Conservation (phyloP, 2,329 filamentous ascomycete genomes). For the Hortaea sp. region DNA sequence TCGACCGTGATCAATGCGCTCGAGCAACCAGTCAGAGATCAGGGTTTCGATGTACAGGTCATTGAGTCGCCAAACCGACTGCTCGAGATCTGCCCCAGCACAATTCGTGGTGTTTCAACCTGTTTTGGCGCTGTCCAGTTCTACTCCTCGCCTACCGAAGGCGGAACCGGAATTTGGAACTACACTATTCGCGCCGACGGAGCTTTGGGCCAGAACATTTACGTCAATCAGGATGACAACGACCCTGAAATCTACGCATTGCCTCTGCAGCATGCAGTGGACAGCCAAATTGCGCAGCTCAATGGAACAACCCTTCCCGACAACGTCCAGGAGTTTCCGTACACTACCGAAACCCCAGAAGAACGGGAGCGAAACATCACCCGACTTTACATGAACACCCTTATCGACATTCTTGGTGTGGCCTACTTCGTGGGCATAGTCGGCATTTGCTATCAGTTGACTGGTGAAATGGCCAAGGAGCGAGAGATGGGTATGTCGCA, state of each 20-base stretch:
- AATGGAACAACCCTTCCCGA: constrained; percentile 34
- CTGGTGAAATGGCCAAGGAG: constrained; percentile 76
- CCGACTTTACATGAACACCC: constrained; percentile 57
- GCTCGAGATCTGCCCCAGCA: constrained; percentile 49
- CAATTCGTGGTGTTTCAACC: constrained; percentile 50
- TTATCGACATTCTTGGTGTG: constrained; percentile 68
- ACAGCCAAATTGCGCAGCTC: constrained; percentile 55
- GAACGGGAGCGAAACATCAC: constrained; percentile 59
- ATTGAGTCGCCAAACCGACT: constrained; percentile 49
- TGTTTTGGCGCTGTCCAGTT: constrained; percentile 71
- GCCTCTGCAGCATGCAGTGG: constrained; percentile 70
- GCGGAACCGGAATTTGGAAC: constrained; percentile 61
- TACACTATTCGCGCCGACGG: constrained; percentile 75
- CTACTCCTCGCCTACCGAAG: constrained; percentile 63
- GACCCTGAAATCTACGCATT: constrained; percentile 68
- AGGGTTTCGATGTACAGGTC: constrained; percentile 47
- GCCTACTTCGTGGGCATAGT: constrained; percentile 71
- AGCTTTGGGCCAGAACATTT: constrained; percentile 54
- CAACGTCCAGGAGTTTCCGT: constrained; percentile 57
- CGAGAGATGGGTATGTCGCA: constrained; percentile 80
- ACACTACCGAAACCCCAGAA: constrained; percentile 59
- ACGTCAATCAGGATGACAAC: constrained; percentile 56
- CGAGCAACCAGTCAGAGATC: constrained; percentile 44
- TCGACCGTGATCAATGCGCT: constrained; percentile 58
- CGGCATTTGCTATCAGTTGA: constrained; percentile 76